Conservation (phyloP, 495 filamentous ascomycete genomes). For the Trichodelitschia bisporula region DNA sequence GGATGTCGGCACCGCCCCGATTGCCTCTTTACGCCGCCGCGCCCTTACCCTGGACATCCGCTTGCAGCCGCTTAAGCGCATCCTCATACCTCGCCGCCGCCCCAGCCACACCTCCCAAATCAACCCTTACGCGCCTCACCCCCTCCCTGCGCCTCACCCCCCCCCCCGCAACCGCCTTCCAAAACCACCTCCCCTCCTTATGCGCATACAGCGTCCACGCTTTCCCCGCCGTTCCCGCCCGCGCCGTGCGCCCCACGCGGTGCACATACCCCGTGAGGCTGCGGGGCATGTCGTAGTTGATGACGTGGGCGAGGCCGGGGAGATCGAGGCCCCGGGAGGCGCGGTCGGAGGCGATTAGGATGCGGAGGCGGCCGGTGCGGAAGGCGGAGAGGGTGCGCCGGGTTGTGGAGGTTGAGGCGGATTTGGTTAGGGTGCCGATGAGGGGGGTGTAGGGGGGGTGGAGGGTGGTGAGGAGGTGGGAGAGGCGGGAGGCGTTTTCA, state of each 20-base stretch:
- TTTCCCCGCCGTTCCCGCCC: conserved; percentile 49
- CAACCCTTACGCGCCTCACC: conserved; percentile 23
- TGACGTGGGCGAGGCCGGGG: conserved; percentile 48
- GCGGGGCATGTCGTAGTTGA: conserved; percentile 85
- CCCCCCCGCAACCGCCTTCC: conserved; percentile 42
- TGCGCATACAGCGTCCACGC: conserved; percentile 67
- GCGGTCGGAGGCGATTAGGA: conserved; percentile 77
- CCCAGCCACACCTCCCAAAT: conserved; percentile 17
- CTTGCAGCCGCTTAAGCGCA: conserved; percentile 27
- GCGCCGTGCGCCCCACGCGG: conserved; percentile 73
- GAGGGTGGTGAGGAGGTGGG: conserved; percentile 47
- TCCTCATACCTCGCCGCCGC: conserved; percentile 31
- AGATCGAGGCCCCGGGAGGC: conserved; percentile 86
- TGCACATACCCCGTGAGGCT: conserved; percentile 70
- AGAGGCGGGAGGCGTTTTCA: conserved; percentile 56
- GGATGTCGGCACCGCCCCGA: too few species aligned
- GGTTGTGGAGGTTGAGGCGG: conserved; percentile 36
- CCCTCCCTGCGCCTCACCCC: conserved; percentile 19
- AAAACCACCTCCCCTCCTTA: conserved; percentile 67
- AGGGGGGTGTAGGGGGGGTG: conserved; percentile 28
- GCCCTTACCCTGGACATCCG: conserved; percentile 21
- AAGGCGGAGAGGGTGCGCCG: conserved; percentile 41
- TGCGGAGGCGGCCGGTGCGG: conserved; percentile 31
- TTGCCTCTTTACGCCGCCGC: too few species aligned
- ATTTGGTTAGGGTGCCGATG: conserved; percentile 50